Evolutionary conservation across 371 early-diverging fungal species (phyloP), one percentile per base, ranked within the genome.

Genomic region (Blakeslea trispora): DNA sequence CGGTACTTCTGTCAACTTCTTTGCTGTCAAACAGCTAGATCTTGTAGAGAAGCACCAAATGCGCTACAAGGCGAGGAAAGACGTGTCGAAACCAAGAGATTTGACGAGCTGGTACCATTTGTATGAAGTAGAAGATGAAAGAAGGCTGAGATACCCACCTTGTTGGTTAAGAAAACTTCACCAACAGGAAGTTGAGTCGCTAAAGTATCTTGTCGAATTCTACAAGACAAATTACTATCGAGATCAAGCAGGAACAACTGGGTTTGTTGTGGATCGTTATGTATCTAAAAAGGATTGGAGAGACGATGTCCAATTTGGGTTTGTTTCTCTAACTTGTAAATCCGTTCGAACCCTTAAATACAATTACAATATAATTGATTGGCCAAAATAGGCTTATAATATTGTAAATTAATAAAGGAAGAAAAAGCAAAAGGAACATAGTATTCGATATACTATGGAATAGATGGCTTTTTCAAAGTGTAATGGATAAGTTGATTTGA

Each of bases 101-200:
- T 41, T 49, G 6, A 39, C 53, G 3, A 18, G 45, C n/a, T 63
- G 51, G 55, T 57, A 63, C 18, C 57, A 63, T 49, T 17, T 63
- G 5, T 57, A 63, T 40, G 53, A 63, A 41, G 18, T 23, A 19
- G 37, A 46, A 17, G 49, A 52, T 15, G 31, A 53, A 1, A 31
- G 52, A 3, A 11, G 15, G 3, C 19, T 53, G 32, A 23, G 52
- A 2, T 60, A 53, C 14, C 54, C 54, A 24, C 54, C 61, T 18
- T 53, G 49, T 14, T 21, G 17, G 17, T 19, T 60, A 2, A 48
- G 55, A 42, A 42, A 43, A 24, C 31, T 59, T 3, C 42, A 34
- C 6, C 13, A 10, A 15, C n/a, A 43, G 1, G 54, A 60, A 49
- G 61, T 60, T 1, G 43, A 42, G 1, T 18, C 48, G 1, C n/a